These are phyloP conservation scores for Metschnikowia noctiluminum DNA, from an alignment of 805 yeast species.

Conservation along the genomic window DNA sequence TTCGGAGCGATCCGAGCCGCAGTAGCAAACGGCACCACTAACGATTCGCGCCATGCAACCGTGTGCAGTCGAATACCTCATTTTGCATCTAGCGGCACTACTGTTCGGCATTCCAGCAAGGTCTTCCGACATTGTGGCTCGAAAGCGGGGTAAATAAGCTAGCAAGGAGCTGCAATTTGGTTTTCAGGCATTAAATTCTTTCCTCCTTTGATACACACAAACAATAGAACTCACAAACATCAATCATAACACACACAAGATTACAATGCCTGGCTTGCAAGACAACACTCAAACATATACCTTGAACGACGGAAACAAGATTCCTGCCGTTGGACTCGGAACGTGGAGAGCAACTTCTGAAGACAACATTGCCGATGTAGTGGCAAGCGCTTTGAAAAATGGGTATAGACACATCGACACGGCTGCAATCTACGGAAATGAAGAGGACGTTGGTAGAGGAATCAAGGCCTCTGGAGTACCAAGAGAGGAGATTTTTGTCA, in stretches of 20 bases:
- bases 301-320: conserved; percentile 52
- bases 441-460: conserved; percentile 57
- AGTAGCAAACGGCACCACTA: too few relatives aligned
- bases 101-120: not conserved
- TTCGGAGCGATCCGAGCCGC: too few relatives aligned
- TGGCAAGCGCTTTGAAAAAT: conserved; percentile 53
- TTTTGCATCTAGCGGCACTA: not conserved
- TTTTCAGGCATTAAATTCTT: not conserved
- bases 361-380: conserved; percentile 57
- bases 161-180: not conserved
- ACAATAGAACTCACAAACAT: too few relatives aligned
- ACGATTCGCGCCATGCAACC: too few relatives aligned
- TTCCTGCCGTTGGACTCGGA: conserved; percentile 73
- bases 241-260: too few relatives aligned
- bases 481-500: conserved; percentile 62
- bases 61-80: not conserved
- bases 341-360: conserved; percentile 56
- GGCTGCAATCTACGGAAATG: conserved; percentile 56
- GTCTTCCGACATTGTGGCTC: not conserved
- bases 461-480: conserved; percentile 56
- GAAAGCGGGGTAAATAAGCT: not conserved
- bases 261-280: not conserved
- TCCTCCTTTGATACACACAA: not conserved
- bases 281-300: not conserved
- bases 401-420: conserved; percentile 51